Evolutionary conservation across 1,284 basidiomycete species (phyloP), one percentile per base, ranked within the genome.

Genomic region (Rhodotorula sp.): DNA sequence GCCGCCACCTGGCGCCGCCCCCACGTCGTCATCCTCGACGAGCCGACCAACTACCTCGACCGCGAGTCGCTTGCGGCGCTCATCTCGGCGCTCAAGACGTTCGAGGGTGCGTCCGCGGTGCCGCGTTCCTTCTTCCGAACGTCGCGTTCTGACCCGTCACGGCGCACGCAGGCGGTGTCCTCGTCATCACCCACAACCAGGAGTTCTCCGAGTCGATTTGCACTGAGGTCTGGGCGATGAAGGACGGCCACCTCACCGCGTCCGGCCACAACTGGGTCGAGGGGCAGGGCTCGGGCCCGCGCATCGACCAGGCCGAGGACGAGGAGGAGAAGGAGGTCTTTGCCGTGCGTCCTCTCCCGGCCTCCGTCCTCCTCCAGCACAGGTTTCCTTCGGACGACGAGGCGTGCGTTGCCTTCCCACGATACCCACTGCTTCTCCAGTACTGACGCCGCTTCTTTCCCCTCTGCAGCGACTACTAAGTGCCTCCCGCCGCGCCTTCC

Each of bases 1-100:
- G 94, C 96, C 78, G 94, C 96, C 61, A 97, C 94, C 60, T 97
- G 95, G 94, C 93, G 94, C 83, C 90, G 94, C 79, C 97, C 96
- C 72, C 97, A 99, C 86, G 84, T 98, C 83, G 91, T 99, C 83
- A 94, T 94, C 83, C 86, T 99, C 82, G 96, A 98, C 84, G 96
- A 99, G 86, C 96, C 96, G 77, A 95, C 92, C 75, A 94, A 83
- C 76, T 90, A 83, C 64, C 89, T 97, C 83, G 95, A 97, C 86
- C 91, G 94, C 83, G 95, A 97, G 85, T 97, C 95, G 77, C 89
- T 97, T 79, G 94, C 94, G 78, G 94, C 94, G 50, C 89, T 97
- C 82, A 97, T 97, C 81, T 91, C 93, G 79, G 94, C 94, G 22
- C 88, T 97, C 84, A 96, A 97, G 88, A 87, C 87, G 83, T 97